Base-by-base conservation (phyloP, 139 green algal species). In the Nannochloris sp. region DNA sequence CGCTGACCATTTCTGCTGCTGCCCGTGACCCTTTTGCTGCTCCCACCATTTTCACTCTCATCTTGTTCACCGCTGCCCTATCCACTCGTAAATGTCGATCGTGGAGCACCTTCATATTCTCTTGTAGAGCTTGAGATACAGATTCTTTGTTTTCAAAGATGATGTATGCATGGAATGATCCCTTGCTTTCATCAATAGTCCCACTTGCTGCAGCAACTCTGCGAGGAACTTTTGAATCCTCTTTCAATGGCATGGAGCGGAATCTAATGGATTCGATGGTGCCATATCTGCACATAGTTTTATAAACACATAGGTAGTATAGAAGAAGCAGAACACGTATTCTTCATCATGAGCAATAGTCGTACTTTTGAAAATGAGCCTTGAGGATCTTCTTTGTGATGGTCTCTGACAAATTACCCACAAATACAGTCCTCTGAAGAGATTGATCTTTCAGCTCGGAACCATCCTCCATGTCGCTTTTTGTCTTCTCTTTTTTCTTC, bases 61-160 rank as follows among this genome's bases (percentile, higher is more conserved):
- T 44, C 12, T 62, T 73, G 5, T 69, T 68, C 5, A 48, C 36
- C 2, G 70, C 61, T 11, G 85, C 90, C 6, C 60, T 57, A 65
- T 96, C 85, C 51, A 96, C 89, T 1, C 87, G 77, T 16, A 96
- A 60, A 71, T 95, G 88, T 27, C 75, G 65, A 1, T 81, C 84
- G 2, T 82, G 64, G n/a, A 91, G 66, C 75, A 80, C 64, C 1
- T 66, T 66, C 83, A 91, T 93, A 77, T 96, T 95, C 23, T 58
- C 21, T 44, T 69, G 66, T 21, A 92, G 71, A 5, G 88, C 86
- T 4, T 70, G 67, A 1, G 61, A 43, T 3, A 70, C 75, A 2
- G 60, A 57, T 16, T 63, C 65, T 9, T 36, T 31, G 6, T 71
- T 23, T n/a, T 69, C 58, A 48, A 94, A 94, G 5, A 93, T 82